Percentiles rank a stretch among this genome's conserved stretches.
phyloP scores from a whole-genome alignment of 129 eudicot genomes.

The Pseudognaphalium luteoalbum region DNA sequence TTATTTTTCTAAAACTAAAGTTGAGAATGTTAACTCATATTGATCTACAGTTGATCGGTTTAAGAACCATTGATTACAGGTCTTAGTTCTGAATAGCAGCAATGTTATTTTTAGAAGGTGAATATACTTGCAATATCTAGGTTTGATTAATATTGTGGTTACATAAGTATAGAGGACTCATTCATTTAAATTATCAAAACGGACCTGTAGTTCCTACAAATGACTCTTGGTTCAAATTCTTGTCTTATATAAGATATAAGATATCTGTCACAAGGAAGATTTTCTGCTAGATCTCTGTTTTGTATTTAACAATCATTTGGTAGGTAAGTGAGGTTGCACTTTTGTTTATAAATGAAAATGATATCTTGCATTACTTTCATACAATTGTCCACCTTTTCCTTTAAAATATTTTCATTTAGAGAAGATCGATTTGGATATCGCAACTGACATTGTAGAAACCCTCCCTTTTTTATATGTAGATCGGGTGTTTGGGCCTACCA shows the following conservation, averaged over 20 bases:
- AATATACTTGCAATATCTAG: conserved; percentile 12
- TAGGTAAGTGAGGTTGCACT: background rate
- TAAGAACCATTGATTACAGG: conserved; percentile 9
- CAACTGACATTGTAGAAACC: conserved; percentile 12
- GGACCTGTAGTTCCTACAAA: background rate
- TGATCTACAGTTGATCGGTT: conserved; percentile 16
- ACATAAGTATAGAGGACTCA: background rate
- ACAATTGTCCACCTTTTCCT: background rate
- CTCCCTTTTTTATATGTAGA: conserved; percentile 41
- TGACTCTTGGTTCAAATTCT: conserved; percentile 20
- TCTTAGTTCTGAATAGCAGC: background rate
- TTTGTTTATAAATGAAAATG: background rate
- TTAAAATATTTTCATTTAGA: conserved; percentile 12
- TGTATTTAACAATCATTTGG: conserved; percentile 7
- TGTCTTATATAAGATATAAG: background rate
- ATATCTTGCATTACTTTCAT: background rate
- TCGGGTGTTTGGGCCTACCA: conserved; percentile 98
- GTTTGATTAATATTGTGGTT: background rate
- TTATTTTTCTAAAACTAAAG: background rate
- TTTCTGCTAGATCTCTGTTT: conserved; percentile 4
- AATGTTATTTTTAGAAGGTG: background rate
- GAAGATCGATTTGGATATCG: background rate
- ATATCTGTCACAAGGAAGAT: conserved; percentile 3
- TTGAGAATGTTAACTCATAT: background rate
- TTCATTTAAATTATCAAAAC: no score